phyloP scores from a whole-genome alignment of 306 rosid genomes.

The Castanea sativa region DNA sequence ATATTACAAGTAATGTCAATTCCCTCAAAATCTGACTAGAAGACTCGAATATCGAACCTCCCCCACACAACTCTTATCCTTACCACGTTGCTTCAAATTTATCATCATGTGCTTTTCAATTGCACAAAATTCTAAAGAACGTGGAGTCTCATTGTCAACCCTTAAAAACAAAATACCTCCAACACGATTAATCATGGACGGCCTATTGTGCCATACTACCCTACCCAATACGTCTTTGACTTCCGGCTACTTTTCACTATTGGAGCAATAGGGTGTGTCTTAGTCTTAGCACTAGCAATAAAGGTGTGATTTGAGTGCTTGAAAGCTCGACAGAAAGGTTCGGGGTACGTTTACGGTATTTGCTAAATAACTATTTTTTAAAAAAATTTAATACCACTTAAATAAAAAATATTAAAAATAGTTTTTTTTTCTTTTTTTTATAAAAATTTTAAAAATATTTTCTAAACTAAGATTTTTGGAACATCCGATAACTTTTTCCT shows the following conservation, averaged over 20 bases:
- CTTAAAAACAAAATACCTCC: not conserved
- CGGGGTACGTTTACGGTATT: too few species aligned
- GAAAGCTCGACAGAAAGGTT: too few species aligned
- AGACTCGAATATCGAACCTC: not conserved
- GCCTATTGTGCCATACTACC: too few species aligned
- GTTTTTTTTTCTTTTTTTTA: too few species aligned
- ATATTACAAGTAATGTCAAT: not conserved
- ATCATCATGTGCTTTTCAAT: not conserved
- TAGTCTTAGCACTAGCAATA: too few species aligned
- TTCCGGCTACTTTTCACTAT: not conserved
- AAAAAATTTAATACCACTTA: too few species aligned
- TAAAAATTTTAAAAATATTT: too few species aligned
- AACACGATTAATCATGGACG: too few species aligned
- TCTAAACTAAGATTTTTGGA: too few species aligned
- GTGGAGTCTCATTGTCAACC: not conserved
- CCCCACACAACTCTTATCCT: not conserved
- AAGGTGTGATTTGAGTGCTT: too few species aligned
- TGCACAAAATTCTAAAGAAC: not conserved
- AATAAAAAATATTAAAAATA: too few species aligned
- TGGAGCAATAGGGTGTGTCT: not conserved
- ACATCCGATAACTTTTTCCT: rapidly evolving
- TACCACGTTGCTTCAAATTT: not conserved
- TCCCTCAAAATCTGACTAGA: not conserved
- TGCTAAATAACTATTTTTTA: too few species aligned
- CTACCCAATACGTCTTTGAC: not conserved